Percentiles rank a stretch among this genome's conserved stretches.
Conservation (phyloP, 2,329 filamentous ascomycete genomes). For the Aschersonia sp. region DNA sequence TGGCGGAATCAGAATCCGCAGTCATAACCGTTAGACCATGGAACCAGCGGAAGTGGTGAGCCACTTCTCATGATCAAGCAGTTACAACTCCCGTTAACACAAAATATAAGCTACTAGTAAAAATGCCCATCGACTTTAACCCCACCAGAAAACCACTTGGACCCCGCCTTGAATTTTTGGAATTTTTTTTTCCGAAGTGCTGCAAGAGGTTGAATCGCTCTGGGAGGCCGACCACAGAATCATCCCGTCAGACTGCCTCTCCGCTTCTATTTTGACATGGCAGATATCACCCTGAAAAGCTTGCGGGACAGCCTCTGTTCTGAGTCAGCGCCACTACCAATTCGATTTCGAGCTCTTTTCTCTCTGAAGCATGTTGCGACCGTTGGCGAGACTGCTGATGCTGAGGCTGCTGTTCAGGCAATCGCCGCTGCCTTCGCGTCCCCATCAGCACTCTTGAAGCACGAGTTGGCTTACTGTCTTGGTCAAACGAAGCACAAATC, state of each 20-base stretch:
- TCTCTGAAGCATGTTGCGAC: constrained; percentile 89
- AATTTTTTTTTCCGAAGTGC: not conserved
- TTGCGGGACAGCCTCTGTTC: constrained; percentile 67
- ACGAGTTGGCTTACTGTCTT: constrained; percentile 93
- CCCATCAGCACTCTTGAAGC: constrained; percentile 81
- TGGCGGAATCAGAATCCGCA: constrained; percentile 22
- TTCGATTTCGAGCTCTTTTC: constrained; percentile 92
- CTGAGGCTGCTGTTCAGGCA: constrained; percentile 48
- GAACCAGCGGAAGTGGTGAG: constrained; percentile 13
- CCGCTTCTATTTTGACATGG: constrained; percentile 6
- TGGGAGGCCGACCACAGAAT: too few species aligned
- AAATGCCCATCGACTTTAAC: not conserved
- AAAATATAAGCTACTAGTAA: not conserved
- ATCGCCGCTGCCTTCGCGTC: constrained; percentile 81
- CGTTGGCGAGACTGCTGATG: constrained; percentile 44
- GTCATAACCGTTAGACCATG: constrained; percentile 23
- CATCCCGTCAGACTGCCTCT: not conserved
- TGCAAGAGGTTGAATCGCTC: too few species aligned
- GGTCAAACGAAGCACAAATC: constrained; percentile 74
- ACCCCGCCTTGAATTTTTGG: constrained; percentile 19
- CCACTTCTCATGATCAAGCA: constrained; percentile 11
- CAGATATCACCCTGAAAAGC: constrained; percentile 35
- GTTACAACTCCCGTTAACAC: accelerated
- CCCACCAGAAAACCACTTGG: not conserved
- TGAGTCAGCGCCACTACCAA: constrained; percentile 68